phyloP scores from a whole-genome alignment of 495 filamentous ascomycete genomes.

The Margaritispora aquatica region DNA sequence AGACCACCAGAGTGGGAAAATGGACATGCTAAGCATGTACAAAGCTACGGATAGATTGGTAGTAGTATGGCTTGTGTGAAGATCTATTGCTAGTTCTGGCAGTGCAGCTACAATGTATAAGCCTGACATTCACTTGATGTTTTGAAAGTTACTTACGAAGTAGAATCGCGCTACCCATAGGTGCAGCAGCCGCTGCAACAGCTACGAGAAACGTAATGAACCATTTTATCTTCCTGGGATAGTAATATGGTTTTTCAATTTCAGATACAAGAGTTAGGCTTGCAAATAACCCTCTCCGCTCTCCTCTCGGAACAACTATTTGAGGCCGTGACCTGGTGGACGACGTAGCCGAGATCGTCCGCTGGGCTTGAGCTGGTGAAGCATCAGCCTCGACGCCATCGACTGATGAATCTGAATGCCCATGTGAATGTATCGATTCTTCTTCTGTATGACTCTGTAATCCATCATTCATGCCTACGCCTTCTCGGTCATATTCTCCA shows the following conservation, averaged over 20 bases:
- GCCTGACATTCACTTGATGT: neutral
- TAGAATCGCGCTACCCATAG: constrained; percentile 81
- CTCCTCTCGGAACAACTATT: constrained; percentile 53
- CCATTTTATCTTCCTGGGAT: constrained; percentile 72
- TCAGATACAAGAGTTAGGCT: constrained; percentile 75
- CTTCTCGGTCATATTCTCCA: neutral
- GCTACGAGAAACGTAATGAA: constrained; percentile 76
- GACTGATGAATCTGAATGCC: constrained; percentile 15
- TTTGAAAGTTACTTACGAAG: constrained; percentile 56
- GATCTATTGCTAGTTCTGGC: constrained; percentile 56
- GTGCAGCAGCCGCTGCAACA: constrained; percentile 66
- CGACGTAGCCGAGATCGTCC: constrained; percentile 3
- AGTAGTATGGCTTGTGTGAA: constrained; percentile 60
- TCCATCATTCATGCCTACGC: neutral
- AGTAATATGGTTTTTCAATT: constrained; percentile 68
- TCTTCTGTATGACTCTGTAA: neutral
- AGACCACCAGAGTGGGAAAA: constrained; percentile 94
- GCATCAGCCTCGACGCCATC: constrained; percentile 9
- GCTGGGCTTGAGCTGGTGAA: neutral
- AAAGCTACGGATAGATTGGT: constrained; percentile 73
- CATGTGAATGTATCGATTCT: constrained; percentile 1
- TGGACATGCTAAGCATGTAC: constrained; percentile 86
- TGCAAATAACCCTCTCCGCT: constrained; percentile 71
- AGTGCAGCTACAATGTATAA: constrained; percentile 57
- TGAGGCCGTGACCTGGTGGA: constrained; percentile 33